Evolutionary conservation across 139 green algal genomes (phyloP), one percentile per base, ranked within the genome.

Genomic region (Tetraselmis chui): DNA sequence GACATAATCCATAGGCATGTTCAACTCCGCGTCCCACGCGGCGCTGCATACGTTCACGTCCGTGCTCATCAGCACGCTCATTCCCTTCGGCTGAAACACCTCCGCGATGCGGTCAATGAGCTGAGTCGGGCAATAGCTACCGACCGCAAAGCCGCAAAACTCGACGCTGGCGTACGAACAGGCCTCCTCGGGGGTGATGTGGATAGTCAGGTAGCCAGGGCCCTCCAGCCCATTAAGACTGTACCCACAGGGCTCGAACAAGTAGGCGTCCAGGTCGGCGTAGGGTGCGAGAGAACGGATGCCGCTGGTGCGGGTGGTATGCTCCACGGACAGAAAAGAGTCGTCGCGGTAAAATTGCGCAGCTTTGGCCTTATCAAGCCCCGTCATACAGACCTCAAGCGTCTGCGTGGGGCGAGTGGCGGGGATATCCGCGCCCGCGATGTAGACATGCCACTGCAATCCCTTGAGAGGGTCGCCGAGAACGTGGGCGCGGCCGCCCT

Each of bases 241-340:
- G 94, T 99, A 99, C 67, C 97, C 97, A 88, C 96, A 99, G 5
- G 97, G 97, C 87, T 99, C 96, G 87, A 99, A 99, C 11, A 98
- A 91, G 81, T 97, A 98, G 87, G 98, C 97, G 84, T 99, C 97
- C 32, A 99, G 95, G 29, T 91, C 77, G 0, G 92, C 92, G 23
- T 78, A 58, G 1, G 93, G 94, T 77, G 98, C 87, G 25, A 99
- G 86, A 2, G 77, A 84, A 0, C 79, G 79, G 32, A 99, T 97
- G 29, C 92, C 92, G 28, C 88, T 95, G 81, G 87, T 78, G 0
- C 76, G 30, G 0, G 90, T 96, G 11, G 91, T 94, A 25, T 86
- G 79, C 75, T 84, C 80, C 1, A 93, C 85, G 30, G 79, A 90
- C 28, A 95, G 77, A 76, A 95, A 97, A 45, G 75, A 79, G 1